Base-by-base conservation (phyloP, 108 stramenopile species). In the Fragilaria radians region DNA sequence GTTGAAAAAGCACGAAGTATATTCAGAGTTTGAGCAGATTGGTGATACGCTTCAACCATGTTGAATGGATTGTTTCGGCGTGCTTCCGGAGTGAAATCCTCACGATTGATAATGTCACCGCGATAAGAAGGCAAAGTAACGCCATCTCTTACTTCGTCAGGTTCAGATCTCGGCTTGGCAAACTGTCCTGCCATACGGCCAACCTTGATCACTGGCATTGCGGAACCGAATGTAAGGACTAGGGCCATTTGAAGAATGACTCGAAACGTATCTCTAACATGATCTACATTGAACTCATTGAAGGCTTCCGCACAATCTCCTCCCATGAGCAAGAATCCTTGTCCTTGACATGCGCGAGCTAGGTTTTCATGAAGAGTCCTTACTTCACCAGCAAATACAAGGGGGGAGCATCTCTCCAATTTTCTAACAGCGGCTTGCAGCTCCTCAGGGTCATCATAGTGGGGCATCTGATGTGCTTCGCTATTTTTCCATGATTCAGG, bases 221-320 rank as follows among this genome's bases (percentile, higher is more conserved):
- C 77, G 24, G 89, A 82, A 27, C 98, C 98, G 75, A 92, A 97
- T 48, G 97, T 96, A 71, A 98, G 61, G 5, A 96, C 88, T 28
- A 97, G 82, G 19, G 95, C 75, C 98, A 97, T 97, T 73, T 94
- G 92, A 61, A 95, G 67, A 26, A 95, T 65, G 33, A 95, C 83
- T 32, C 93, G 84, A 81, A 97, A 96, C 54, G 94, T 91, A 66
- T 95, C 96, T 30, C 96, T 84, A 30, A 96, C 81, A 58, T 95
- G 93, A 74, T 95, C 91, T 14, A 91, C 94, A 64, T 89, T 87
- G 79, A 92, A 95, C 63, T 95, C 88, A 51, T 90, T 78, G 66
- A 97, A 96, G 59, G 85, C 76, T 71, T 97, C 96, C 24, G 98
- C 97, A 72, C 97, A 99, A 74, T 99, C 98, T 9, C 98, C 98